Base-by-base conservation (phyloP, 371 early-diverging fungal species). In the Rhizopus delemar region DNA sequence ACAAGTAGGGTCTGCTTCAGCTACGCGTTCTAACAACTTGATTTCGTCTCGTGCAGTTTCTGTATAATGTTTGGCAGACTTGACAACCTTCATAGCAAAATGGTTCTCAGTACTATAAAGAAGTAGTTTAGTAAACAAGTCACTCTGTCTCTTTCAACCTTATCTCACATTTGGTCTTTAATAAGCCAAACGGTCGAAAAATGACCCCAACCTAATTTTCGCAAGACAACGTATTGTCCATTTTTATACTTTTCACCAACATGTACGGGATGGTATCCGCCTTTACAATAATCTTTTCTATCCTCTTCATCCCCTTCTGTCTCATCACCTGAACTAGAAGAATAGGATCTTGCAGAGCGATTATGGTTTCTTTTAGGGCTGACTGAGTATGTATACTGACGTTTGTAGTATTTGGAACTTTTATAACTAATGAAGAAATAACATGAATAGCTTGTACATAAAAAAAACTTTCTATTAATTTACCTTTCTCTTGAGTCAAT, bases 201-300 rank as follows among this genome's bases (percentile, higher is more conserved):
- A 65, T 98, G 99, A 11, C 99, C 99, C 98, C 98, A 98, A n/a
- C 99, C 99, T 31, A 98, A 83, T 71, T 98, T 98, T 41, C 96
- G 86, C 35, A 97, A 70, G 1, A 95, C 86, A 31, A 73, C 70
- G 76, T 98, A 98, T 36, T 89, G 84, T 2, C 87, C 85, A 22
- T 91, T 83, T 51, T 90, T 86, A 66, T 90, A 95, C 13, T 57
- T 66, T 62, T 97, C 97, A 1, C 93, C 95, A 39, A 94, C 80
- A 53, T 85, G 78, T 31, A 96, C 89, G 2, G 94, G 92, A 70
- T 98, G 98, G 76, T 98, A 98, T 3, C 98, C 98, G 62, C 96
- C 97, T 71, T 85, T 84, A 63, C 87, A 81, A 69, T 96, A 97
- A 71, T 97, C 96, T 56, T 90, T 89, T 46, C 85, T 76, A 70